Evolutionary conservation across 2,329 filamentous ascomycete species (phyloP).

Genomic region (Xylariaceae sp.): DNA sequence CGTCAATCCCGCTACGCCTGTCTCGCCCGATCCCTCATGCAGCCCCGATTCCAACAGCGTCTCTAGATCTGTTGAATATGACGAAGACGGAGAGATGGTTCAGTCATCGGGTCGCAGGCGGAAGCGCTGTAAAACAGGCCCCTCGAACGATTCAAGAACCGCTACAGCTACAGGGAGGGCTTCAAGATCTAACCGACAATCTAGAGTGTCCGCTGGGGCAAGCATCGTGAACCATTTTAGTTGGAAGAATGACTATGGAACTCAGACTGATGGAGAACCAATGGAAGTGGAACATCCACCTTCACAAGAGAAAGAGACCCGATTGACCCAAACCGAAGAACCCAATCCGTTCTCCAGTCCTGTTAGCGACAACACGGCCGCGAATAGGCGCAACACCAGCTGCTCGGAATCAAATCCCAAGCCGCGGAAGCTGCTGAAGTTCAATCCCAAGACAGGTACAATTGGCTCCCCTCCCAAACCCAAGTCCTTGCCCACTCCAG

Average conservation of each 20-base stretch:
- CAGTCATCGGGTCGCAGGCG: slow-evolving; percentile 38
- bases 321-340: slow-evolving; percentile 1
- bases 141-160: slow-evolving; percentile 28
- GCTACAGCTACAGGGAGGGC: slow-evolving; percentile 7
- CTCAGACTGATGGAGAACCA: neutral
- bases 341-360: neutral
- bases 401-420: slow-evolving; percentile 31
- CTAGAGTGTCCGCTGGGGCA: slow-evolving; percentile 16
- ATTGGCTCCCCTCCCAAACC: slow-evolving; percentile 63
- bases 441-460: slow-evolving; percentile 64
- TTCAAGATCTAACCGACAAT: slow-evolving; percentile 16
- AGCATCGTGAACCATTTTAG: slow-evolving; percentile 25
- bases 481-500: slow-evolving; percentile 42
- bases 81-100: slow-evolving; percentile 9
- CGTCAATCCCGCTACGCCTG: slow-evolving; percentile 28
- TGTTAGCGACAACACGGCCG: neutral
- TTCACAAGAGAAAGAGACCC: neutral
- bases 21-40: slow-evolving; percentile 38
- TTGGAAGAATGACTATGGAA: slow-evolving; percentile 7
- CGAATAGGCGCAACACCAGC: slow-evolving; percentile 1
- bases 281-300: slow-evolving; percentile 1
- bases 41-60: slow-evolving; percentile 33
- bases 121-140: slow-evolving; percentile 49
- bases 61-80: slow-evolving; percentile 13
- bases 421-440: slow-evolving; percentile 54